Conservation (phyloP, 345 rosid genomes). For the Dovyalis caffra region DNA sequence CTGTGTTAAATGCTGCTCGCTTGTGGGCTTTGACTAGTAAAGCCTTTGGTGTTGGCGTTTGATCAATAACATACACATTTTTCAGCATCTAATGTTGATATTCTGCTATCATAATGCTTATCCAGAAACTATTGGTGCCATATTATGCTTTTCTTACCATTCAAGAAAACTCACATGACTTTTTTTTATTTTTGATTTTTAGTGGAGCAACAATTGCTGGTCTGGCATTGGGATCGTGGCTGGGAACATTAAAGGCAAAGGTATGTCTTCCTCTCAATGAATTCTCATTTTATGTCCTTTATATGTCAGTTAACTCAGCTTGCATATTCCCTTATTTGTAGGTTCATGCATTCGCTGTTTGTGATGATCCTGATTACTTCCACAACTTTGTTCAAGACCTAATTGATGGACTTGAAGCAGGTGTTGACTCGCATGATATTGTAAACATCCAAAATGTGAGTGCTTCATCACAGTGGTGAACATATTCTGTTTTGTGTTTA, state of each 20-base stretch:
- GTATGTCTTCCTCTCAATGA: conserved; percentile 34
- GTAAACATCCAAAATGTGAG: conserved; percentile 71
- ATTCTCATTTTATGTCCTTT: not conserved
- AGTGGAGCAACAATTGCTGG: conserved; percentile 97
- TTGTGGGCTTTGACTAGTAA: not conserved
- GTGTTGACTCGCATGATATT: conserved; percentile 63
- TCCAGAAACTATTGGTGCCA: not conserved
- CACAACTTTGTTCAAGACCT: conserved; percentile 81
- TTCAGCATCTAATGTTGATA: not conserved
- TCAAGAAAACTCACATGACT: not conserved
- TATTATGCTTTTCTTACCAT: not conserved
- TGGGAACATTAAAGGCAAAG: conserved; percentile 77
- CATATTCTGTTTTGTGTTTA: not conserved
- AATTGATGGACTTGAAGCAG: conserved; percentile 75
- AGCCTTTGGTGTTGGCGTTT: not conserved
- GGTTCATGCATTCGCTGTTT: conserved; percentile 95
- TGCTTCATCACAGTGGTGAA: conserved; percentile 1
- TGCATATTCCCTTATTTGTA: conserved; percentile 28
- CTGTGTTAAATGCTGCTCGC: not conserved
- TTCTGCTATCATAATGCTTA: not conserved
- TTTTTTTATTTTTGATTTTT: conserved; percentile 22
- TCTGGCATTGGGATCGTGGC: conserved; percentile 70
- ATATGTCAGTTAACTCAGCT: conserved; percentile 4
- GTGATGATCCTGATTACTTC: conserved; percentile 92
- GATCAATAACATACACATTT: not conserved